Conservation (phyloP, 1,284 basidiomycete genomes). For the Naganishia albida region DNA sequence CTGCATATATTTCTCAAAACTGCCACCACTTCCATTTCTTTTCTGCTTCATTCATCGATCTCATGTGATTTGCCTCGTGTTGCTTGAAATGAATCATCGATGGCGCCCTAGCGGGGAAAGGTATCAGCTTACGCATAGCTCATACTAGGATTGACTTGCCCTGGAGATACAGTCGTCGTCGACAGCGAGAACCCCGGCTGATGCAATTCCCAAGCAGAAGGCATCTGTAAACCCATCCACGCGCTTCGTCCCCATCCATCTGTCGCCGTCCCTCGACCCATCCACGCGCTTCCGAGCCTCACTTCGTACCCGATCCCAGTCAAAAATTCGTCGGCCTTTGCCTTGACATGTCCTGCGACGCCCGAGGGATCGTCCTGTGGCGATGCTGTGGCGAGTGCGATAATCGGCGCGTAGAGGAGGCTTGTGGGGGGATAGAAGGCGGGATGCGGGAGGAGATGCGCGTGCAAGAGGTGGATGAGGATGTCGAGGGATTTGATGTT, state of each 20-base stretch:
- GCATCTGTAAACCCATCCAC: neutral
- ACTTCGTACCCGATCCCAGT: constrained; percentile 7
- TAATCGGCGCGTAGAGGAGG: constrained; percentile 9
- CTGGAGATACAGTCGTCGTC: constrained; percentile 7
- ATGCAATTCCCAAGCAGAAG: neutral
- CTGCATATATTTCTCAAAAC: neutral
- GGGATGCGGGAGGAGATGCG: constrained; percentile 10
- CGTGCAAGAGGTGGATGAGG: constrained; percentile 20
- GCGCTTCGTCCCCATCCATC: constrained; percentile 4
- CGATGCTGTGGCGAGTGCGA: neutral
- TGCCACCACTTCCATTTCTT: constrained; percentile 11
- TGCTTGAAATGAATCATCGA: neutral
- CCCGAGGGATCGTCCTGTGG: neutral
- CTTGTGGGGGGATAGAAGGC: constrained; percentile 16
- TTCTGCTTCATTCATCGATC: neutral
- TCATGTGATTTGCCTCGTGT: neutral
- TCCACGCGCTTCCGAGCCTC: constrained; percentile 3
- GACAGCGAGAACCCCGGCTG: constrained; percentile 1
- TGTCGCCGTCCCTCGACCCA: neutral
- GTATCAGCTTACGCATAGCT: neutral
- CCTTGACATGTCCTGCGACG: neutral
- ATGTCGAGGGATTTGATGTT: constrained; percentile 26
- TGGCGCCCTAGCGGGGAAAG: neutral
- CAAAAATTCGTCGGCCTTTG: constrained; percentile 24
- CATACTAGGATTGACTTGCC: neutral